Conservation (phyloP, 163 green algal genomes). For the Chlamydomonas reinhardtii region DNA sequence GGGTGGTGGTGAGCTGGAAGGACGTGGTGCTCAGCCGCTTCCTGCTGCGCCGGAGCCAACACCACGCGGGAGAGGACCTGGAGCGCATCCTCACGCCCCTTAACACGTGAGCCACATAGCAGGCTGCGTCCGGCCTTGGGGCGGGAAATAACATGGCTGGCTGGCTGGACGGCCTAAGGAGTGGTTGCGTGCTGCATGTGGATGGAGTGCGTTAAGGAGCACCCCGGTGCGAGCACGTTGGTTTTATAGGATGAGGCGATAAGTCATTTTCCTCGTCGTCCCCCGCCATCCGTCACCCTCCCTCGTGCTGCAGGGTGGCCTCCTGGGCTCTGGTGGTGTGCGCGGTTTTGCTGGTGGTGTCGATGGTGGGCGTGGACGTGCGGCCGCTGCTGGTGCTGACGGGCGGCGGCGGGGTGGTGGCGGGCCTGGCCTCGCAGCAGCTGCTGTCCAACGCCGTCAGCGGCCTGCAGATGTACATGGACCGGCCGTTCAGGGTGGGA, state of each 20-base stretch:
- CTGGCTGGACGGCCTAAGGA: no score
- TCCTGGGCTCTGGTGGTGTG: slow-evolving; percentile 9
- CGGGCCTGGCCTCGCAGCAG: slow-evolving; percentile 46
- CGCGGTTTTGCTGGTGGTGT: neutral
- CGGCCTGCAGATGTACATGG: slow-evolving; percentile 43
- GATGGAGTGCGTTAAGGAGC: no score
- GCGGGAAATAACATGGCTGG: no score
- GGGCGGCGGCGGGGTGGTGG: slow-evolving; percentile 34
- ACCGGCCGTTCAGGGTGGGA: slow-evolving; percentile 33
- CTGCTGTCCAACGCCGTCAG: slow-evolving; percentile 40
- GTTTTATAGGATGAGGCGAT: no score
- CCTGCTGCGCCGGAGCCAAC: neutral
- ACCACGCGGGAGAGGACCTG: slow-evolving; percentile 32
- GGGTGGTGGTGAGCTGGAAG: slow-evolving; percentile 43
- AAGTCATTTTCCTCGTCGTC: no score
- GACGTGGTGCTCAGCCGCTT: slow-evolving; percentile 30
- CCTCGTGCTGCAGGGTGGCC: slow-evolving; percentile 1
- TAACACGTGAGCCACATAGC: slow-evolving; percentile 16
- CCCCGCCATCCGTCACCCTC: no score
- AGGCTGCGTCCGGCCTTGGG: no score
- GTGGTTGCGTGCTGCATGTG: no score
- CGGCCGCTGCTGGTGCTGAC: slow-evolving; percentile 39
- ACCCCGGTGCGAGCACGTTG: no score
- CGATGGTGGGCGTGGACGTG: slow-evolving; percentile 33
- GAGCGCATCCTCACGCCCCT: slow-evolving; percentile 28